A percentile compares a stretch with the other conserved stretches of the same genome.
Evolutionary conservation across 129 eudicot species (phyloP).

Genomic region (sunflower (Helianthus annuus)): DNA sequence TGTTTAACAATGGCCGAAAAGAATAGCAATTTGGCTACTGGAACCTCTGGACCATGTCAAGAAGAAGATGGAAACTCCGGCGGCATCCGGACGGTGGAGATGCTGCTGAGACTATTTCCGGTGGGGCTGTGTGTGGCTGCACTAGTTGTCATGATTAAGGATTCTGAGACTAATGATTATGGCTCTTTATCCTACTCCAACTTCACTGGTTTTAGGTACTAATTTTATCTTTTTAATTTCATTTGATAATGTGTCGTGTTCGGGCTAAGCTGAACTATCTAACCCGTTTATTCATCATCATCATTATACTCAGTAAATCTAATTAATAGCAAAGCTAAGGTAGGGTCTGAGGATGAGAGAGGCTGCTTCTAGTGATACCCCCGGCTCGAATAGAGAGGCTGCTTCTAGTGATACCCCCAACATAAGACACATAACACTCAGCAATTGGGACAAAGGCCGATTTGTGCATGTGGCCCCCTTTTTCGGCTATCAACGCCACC

Average conservation of each 20-base stretch:
- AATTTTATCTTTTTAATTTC: background rate
- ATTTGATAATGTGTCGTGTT: background rate
- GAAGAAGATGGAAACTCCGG: constrained; percentile 43
- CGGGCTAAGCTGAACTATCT: too few species aligned
- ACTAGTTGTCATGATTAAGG: constrained; percentile 72
- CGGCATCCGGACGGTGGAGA: constrained; percentile 62
- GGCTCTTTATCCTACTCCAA: constrained; percentile 81
- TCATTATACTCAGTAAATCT: too few species aligned
- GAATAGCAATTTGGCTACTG: constrained; percentile 3
- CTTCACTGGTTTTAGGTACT: constrained; percentile 81
- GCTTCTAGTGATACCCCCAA: too few species aligned
- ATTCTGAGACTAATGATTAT: constrained; percentile 65
- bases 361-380: too few species aligned
- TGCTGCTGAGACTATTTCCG: constrained; percentile 71
- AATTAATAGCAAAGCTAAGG: too few species aligned
- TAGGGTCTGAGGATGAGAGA: too few species aligned
- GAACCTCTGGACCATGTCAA: background rate
- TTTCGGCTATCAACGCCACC: too few species aligned
- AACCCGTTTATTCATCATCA: too few species aligned
- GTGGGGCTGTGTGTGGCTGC: constrained; percentile 71
- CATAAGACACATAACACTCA: too few species aligned
- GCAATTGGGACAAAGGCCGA: too few species aligned
- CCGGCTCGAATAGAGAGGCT: too few species aligned
- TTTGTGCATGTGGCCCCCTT: too few species aligned
- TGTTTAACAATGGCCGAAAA: constrained; percentile 40